A percentile compares a stretch with the other conserved stretches of the same genome.
Evolutionary conservation across 2,329 filamentous ascomycete genomes (phyloP).

Genomic region (Trichoderma asperellum): DNA sequence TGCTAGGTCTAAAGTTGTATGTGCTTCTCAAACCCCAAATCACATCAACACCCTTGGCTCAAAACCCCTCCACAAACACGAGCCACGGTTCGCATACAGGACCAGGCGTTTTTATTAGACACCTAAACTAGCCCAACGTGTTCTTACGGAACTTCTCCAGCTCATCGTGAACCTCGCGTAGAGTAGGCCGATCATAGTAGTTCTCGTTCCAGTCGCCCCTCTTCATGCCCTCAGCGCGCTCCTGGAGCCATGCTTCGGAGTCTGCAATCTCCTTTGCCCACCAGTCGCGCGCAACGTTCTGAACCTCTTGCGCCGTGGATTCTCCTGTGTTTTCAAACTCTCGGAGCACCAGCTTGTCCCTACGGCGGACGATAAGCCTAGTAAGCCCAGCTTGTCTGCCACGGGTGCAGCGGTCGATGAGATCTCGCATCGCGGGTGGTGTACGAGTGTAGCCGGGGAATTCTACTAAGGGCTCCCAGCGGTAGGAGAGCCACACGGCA

Average conservation of each 20-base stretch:
- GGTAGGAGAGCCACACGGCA: slow-evolving; percentile 63
- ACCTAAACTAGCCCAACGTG: slow-evolving; percentile 4
- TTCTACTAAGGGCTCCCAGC: slow-evolving; percentile 58
- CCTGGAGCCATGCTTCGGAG: slow-evolving; percentile 52
- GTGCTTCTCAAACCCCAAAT: not conserved
- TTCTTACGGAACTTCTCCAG: slow-evolving; percentile 37
- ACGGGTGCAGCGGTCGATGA: slow-evolving; percentile 58
- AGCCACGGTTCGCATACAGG: slow-evolving; percentile 9
- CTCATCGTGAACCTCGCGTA: slow-evolving; percentile 48
- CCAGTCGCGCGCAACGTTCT: slow-evolving; percentile 49
- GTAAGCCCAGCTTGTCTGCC: slow-evolving; percentile 53
- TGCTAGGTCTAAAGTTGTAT: not conserved
- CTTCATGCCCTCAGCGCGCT: slow-evolving; percentile 46
- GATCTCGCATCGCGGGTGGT: slow-evolving; percentile 48
- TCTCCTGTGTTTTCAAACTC: slow-evolving; percentile 39
- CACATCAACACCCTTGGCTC: not conserved
- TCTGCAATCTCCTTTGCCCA: slow-evolving; percentile 54
- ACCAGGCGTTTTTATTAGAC: not conserved
- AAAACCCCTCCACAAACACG: not conserved
- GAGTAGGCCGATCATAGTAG: slow-evolving; percentile 52
- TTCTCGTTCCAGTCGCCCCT: slow-evolving; percentile 55
- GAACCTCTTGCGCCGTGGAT: slow-evolving; percentile 44
- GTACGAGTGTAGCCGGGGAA: slow-evolving; percentile 58
- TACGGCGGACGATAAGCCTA: slow-evolving; percentile 49
- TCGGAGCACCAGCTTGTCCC: slow-evolving; percentile 52